These are phyloP conservation scores for Echria macrotheca DNA, from an alignment of 495 filamentous ascomycete species.

Conservation along the genomic window DNA sequence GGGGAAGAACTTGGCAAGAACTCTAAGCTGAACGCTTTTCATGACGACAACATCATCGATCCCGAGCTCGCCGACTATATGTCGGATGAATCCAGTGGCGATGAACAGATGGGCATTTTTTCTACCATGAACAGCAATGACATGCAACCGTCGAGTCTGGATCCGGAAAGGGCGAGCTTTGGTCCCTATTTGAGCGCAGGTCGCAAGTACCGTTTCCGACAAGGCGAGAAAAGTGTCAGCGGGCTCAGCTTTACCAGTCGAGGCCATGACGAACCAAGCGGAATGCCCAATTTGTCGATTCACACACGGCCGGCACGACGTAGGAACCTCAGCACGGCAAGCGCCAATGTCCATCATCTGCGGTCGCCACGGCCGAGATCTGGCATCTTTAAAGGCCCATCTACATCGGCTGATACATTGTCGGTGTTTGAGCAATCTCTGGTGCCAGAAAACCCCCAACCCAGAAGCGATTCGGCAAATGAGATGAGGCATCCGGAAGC, in stretches of 20 bases:
- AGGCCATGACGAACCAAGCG: constrained; percentile 35
- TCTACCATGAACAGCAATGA: constrained; percentile 55
- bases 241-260: constrained; percentile 58
- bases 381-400: constrained; percentile 33
- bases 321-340: constrained; percentile 74
- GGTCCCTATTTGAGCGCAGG: constrained; percentile 54
- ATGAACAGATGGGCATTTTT: constrained; percentile 85
- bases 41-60: constrained; percentile 97
- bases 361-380: constrained; percentile 62
- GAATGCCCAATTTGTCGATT: constrained; percentile 37
- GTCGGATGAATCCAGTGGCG: constrained; percentile 89
- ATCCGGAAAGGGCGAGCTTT: constrained; percentile 45
- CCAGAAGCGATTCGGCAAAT: constrained; percentile 79
- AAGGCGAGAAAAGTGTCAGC: constrained; percentile 62
- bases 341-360: constrained; percentile 54
- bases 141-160: constrained; percentile 37
- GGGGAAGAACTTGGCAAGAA: constrained; percentile 57
- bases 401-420: constrained; percentile 38
- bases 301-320: constrained; percentile 58
- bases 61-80: constrained; percentile 92
- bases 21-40: constrained; percentile 79
- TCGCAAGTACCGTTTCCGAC: constrained; percentile 66
- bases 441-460: constrained; percentile 48
- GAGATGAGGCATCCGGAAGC: constrained; percentile 66
- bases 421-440: constrained; percentile 29